Conservation (phyloP, 2,329 filamentous ascomycete species). For the Diaporthe destruens region DNA sequence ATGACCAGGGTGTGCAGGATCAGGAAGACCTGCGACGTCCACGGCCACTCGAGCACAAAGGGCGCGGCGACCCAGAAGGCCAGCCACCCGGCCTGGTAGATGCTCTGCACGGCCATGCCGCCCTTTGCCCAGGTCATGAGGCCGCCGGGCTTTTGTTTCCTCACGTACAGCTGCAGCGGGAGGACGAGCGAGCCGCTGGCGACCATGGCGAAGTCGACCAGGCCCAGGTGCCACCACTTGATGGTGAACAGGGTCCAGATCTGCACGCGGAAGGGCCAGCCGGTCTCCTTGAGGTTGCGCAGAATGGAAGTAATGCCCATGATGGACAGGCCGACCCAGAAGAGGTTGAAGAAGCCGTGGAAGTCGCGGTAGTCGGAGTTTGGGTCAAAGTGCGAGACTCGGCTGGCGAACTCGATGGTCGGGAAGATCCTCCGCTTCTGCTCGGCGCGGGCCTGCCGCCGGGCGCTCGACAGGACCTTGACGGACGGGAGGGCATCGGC, state of each 20-base stretch:
- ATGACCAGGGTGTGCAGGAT: constrained; percentile 90
- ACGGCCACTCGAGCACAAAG: constrained; percentile 90
- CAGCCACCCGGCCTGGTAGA: constrained; percentile 85
- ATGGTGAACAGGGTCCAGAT: constrained; percentile 91
- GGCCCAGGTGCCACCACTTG: constrained; percentile 87
- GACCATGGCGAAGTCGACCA: constrained; percentile 90
- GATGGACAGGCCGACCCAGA: constrained; percentile 96
- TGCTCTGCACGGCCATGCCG: constrained; percentile 86
- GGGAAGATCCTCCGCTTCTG: constrained; percentile 90
- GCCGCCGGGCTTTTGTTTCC: constrained; percentile 62
- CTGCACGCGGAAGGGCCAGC: constrained; percentile 83
- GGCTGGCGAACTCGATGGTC: constrained; percentile 88
- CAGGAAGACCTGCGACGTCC: constrained; percentile 97
- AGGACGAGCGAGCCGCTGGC: constrained; percentile 77
- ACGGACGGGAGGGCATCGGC: constrained; percentile 93
- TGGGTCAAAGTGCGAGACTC: constrained; percentile 96
- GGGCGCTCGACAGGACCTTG: constrained; percentile 85
- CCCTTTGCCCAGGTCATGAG: constrained; percentile 78
- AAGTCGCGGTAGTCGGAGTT: constrained; percentile 94
- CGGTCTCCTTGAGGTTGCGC: constrained; percentile 93
- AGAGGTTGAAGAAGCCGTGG: constrained; percentile 96
- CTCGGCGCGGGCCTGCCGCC: constrained; percentile 85
- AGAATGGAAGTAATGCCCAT: constrained; percentile 97
- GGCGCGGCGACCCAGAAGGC: constrained; percentile 86
- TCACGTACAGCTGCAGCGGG: constrained; percentile 78